Conservation (phyloP, 371 early-diverging fungal genomes). For the Zychaea mexicana region DNA sequence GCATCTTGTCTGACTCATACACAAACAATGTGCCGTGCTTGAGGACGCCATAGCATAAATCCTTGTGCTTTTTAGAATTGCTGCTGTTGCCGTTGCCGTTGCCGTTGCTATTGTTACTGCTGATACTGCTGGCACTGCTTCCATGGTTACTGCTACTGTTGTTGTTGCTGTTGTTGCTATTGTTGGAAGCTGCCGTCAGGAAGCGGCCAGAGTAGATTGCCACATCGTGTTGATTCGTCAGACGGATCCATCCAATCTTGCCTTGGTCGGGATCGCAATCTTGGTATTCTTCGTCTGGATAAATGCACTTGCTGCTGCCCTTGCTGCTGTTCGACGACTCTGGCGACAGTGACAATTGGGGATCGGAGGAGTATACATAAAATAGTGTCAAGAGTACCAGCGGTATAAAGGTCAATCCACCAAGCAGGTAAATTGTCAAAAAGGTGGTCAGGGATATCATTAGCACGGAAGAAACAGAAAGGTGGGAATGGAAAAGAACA, state of each 20-base stretch:
- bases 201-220: background rate
- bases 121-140: background rate
- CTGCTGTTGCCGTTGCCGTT: conserved; percentile 11
- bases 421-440: conserved; percentile 28
- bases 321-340: background rate
- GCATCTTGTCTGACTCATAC: conserved; percentile 73
- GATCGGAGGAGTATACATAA: conserved; percentile 8
- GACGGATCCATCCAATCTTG: conserved; percentile 41
- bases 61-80: conserved; percentile 22
- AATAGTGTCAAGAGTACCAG: conserved; percentile 13
- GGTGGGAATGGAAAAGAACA: background rate
- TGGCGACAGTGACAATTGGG: background rate
- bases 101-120: background rate
- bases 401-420: conserved; percentile 40
- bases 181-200: background rate
- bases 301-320: background rate
- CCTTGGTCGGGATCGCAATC: conserved; percentile 18
- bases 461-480: background rate
- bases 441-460: conserved; percentile 21
- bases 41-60: conserved; percentile 70
- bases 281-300: conserved; percentile 12
- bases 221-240: conserved; percentile 31
- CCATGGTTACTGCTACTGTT: background rate
- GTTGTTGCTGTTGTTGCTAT: background rate
- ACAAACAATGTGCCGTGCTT: conserved; percentile 80